These are phyloP conservation scores for Sphagnum magellanicum DNA, from an alignment of 228 moss, liverwort and hornwort species.

Conservation along the genomic window DNA sequence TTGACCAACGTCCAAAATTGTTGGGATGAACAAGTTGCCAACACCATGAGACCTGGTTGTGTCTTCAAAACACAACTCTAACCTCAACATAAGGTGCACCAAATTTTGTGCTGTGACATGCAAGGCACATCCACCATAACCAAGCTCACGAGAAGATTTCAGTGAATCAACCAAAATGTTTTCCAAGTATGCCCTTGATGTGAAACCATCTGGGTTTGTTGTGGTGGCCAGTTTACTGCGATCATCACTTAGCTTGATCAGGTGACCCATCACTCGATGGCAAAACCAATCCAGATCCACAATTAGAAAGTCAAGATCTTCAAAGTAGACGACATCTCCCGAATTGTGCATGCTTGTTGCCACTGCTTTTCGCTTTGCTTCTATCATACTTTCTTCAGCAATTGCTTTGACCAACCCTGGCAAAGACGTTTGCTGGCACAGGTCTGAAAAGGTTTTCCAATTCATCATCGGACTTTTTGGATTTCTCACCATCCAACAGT, in stretches of 20 bases:
- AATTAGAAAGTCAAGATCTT: constrained; percentile 2
- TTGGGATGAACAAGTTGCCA: not conserved
- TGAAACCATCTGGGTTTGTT: not conserved
- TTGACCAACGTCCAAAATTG: constrained; percentile 1
- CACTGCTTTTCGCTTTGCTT: not conserved
- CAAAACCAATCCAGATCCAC: constrained; percentile 7
- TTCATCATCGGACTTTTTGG: not conserved
- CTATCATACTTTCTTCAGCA: not conserved
- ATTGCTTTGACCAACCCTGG: not conserved
- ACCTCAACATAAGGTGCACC: constrained; percentile 1
- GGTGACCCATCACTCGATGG: not conserved
- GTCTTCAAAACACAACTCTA: not conserved
- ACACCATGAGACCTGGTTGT: not conserved
- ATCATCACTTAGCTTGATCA: not conserved
- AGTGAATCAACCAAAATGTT: not conserved
- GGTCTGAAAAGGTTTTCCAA: not conserved
- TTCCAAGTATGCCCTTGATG: not conserved
- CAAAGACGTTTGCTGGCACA: not conserved
- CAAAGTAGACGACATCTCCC: constrained; percentile 4
- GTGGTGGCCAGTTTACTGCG: not conserved
- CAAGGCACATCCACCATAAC: not conserved
- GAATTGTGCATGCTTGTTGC: constrained; percentile 1
- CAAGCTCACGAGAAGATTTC: too few relatives aligned
- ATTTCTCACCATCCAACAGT: not conserved
- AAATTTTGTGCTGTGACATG: not conserved